Evolutionary conservation across 768 basidiomycete species (phyloP).

Genomic region (Trichaptum fuscoviolaceum): DNA sequence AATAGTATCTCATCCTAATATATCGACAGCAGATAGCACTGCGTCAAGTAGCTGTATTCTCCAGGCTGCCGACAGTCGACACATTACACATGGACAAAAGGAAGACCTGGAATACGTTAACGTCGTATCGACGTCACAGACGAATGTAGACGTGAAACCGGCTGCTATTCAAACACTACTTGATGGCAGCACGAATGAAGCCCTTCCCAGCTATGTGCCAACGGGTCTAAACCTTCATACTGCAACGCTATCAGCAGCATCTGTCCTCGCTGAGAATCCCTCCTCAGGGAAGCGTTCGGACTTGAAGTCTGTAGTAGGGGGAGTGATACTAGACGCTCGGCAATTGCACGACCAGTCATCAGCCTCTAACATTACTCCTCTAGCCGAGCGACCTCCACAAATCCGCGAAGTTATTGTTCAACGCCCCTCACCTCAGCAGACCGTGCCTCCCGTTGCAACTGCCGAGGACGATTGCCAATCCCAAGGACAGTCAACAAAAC

Average conservation of each 20-base stretch:
- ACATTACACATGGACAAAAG: not conserved
- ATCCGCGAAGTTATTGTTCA: too few relatives aligned
- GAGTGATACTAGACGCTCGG: not conserved
- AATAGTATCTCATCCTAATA: not conserved
- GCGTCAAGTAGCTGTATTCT: not conserved
- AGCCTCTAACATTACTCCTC: not conserved
- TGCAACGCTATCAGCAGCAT: not conserved
- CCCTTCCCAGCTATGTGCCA: not conserved
- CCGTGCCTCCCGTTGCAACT: too few relatives aligned
- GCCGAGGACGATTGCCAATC: not conserved
- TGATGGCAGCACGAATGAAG: not conserved
- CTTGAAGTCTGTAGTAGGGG: not conserved
- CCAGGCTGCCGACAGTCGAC: not conserved
- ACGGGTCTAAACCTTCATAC: not conserved
- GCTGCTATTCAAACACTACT: not conserved
- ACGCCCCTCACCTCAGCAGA: not conserved
- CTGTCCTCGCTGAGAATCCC: not conserved
- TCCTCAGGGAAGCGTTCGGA: not conserved
- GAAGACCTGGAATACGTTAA: not conserved
- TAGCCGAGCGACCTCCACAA: too few relatives aligned
- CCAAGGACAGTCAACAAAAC: not conserved
- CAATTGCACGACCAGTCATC: not conserved
- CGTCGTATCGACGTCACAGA: not conserved
- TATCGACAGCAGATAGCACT: not conserved
- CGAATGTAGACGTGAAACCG: not conserved